Percentiles rank a stretch among this genome's conserved stretches.
phyloP scores from a whole-genome alignment of 176 grass and related monocot genomes.

The Thinopyrum elongatum region DNA sequence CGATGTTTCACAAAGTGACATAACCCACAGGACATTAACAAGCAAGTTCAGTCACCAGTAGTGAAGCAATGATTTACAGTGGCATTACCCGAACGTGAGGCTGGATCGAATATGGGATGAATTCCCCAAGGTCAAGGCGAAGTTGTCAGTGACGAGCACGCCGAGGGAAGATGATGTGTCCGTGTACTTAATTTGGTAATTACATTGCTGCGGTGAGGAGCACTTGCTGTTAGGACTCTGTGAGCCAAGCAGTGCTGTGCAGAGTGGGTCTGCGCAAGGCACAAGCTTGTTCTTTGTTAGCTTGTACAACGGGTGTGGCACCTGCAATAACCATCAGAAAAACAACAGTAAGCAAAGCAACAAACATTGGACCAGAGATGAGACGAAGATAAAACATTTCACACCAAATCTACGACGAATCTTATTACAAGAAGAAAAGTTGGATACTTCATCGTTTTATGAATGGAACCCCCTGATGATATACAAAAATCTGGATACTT shows the following conservation, averaged over 20 bases:
- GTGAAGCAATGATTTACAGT: no score
- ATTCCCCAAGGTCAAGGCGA: constrained; percentile 48
- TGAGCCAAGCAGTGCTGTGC: background rate
- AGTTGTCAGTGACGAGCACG: constrained; percentile 60
- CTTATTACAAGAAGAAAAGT: no score
- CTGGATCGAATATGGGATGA: constrained; percentile 43
- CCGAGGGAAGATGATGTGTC: constrained; percentile 65
- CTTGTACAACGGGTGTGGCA: constrained; percentile 60
- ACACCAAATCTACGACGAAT: background rate
- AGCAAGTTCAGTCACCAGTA: no score
- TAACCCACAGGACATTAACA: no score
- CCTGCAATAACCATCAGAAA: constrained; percentile 39
- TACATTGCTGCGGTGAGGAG: constrained; percentile 51
- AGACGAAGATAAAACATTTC: background rate
- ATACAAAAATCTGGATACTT: no score
- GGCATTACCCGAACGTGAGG: constrained; percentile 80
- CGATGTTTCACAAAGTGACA: no score
- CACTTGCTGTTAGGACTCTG: constrained; percentile 37
- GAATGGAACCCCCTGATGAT: no score
- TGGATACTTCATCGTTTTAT: no score
- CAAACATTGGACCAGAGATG: background rate
- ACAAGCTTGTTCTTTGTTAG: constrained; percentile 53
- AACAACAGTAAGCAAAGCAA: background rate
- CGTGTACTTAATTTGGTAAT: constrained; percentile 74
- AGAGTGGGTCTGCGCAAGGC: constrained; percentile 54